Conservation (phyloP, 305 asterid species). For the Fraxinus ornus region DNA sequence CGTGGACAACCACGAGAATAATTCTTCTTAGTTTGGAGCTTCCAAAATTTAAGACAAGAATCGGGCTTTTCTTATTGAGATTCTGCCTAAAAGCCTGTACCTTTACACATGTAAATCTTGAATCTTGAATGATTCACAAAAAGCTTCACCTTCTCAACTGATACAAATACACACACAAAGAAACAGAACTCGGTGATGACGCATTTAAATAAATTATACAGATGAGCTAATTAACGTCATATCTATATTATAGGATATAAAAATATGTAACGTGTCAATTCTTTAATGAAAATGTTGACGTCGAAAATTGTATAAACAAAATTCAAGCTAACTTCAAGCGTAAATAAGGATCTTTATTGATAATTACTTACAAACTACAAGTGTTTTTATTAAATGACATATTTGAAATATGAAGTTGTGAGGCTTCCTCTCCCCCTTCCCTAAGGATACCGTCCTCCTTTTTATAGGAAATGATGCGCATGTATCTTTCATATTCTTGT, state of each 20-base stretch:
- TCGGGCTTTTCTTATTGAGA: slow-evolving; percentile 15
- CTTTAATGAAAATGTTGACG: neutral
- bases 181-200: neutral
- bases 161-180: neutral
- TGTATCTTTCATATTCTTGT: too few relatives aligned
- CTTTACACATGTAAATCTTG: neutral
- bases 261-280: too few relatives aligned
- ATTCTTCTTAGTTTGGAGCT: slow-evolving; percentile 2
- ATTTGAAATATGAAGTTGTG: too few relatives aligned
- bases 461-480: too few relatives aligned
- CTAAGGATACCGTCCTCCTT: too few relatives aligned
- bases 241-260: neutral
- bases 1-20: neutral
- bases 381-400: too few relatives aligned
- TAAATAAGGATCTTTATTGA: too few relatives aligned
- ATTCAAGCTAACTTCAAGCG: neutral
- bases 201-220: neutral
- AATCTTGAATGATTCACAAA: slow-evolving; percentile 1
- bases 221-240: neutral
- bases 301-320: neutral
- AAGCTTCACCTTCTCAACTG: neutral
- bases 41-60: slow-evolving; percentile 9
- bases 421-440: too few relatives aligned
- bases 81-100: neutral
- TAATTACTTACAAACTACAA: too few relatives aligned